Percentiles rank a stretch among this genome's conserved stretches.
Conservation (phyloP, 768 basidiomycete species). For the Ramaria rubella region DNA sequence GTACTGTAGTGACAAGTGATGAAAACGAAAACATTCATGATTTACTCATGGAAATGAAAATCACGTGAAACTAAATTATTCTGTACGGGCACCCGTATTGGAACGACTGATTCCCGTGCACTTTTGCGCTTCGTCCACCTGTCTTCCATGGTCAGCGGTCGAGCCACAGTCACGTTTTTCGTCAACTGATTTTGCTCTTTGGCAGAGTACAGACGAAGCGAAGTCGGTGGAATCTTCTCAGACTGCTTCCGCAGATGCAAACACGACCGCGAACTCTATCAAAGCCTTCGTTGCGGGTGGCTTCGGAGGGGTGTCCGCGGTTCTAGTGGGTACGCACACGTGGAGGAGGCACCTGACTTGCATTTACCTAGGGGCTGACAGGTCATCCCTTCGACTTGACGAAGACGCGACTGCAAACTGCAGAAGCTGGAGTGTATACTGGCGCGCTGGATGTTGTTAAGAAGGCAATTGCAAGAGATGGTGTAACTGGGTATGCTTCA, state of each 20-base stretch:
- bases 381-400: conserved; percentile 98
- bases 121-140: not conserved
- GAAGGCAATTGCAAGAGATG: conserved; percentile 88
- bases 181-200: not conserved
- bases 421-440: conserved; percentile 77
- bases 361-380: conserved; percentile 20
- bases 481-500: conserved; percentile 75
- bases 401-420: conserved; percentile 94
- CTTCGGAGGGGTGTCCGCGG: conserved; percentile 80
- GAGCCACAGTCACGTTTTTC: not conserved
- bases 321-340: conserved; percentile 72
- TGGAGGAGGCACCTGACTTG: not conserved
- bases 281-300: conserved; percentile 95
- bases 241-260: not conserved
- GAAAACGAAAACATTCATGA: not conserved
- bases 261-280: conserved; percentile 31
- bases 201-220: conserved; percentile 6
- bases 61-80: too few relatives aligned
- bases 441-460: conserved; percentile 92
- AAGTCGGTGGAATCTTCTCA: not conserved
- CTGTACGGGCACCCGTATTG: too few relatives aligned
- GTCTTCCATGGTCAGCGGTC: conserved; percentile 1
- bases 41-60: too few relatives aligned
- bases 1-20: not conserved
- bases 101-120: not conserved